Conservation (phyloP, 305 asterid genomes). For the Fraxinus baroniana region DNA sequence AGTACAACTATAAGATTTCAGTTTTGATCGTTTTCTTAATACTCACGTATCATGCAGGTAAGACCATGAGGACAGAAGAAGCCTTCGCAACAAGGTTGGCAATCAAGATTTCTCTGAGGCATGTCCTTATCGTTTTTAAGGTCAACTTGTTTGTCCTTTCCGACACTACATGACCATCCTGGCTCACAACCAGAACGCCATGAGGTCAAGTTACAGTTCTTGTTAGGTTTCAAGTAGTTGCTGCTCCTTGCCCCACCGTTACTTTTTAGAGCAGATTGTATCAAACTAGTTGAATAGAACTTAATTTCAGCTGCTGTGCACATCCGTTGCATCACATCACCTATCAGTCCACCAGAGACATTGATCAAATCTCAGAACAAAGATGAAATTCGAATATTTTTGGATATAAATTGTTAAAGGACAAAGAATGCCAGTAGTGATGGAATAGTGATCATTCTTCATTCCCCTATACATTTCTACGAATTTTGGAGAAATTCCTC, state of each 20-base stretch:
- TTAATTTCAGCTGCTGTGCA: conserved; percentile 77
- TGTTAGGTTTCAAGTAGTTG: conserved; percentile 53
- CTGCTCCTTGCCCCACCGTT: conserved; percentile 28
- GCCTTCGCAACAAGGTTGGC: conserved; percentile 70
- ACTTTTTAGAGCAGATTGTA: conserved; percentile 29
- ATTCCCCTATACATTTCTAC: background rate
- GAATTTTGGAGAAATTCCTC: background rate
- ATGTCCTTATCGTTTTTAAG: conserved; percentile 47
- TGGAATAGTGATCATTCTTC: background rate
- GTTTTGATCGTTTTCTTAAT: conserved; percentile 3
- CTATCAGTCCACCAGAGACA: conserved; percentile 7
- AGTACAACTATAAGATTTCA: background rate
- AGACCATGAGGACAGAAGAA: conserved; percentile 88
- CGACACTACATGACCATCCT: conserved; percentile 71
- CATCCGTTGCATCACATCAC: conserved; percentile 57
- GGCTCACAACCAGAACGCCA: conserved; percentile 82
- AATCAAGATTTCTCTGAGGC: conserved; percentile 45
- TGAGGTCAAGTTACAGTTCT: conserved; percentile 65
- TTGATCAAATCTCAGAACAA: background rate
- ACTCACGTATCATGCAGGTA: conserved; percentile 87
- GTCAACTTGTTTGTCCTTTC: conserved; percentile 36
- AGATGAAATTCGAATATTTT: background rate
- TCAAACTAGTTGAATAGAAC: conserved; percentile 45
- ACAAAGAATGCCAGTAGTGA: background rate
- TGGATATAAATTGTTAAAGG: background rate